A percentile compares a stretch with the other conserved stretches of the same genome.
Evolutionary conservation across 2,329 filamentous ascomycete genomes (phyloP).

Genomic region (Fusarium sp.): DNA sequence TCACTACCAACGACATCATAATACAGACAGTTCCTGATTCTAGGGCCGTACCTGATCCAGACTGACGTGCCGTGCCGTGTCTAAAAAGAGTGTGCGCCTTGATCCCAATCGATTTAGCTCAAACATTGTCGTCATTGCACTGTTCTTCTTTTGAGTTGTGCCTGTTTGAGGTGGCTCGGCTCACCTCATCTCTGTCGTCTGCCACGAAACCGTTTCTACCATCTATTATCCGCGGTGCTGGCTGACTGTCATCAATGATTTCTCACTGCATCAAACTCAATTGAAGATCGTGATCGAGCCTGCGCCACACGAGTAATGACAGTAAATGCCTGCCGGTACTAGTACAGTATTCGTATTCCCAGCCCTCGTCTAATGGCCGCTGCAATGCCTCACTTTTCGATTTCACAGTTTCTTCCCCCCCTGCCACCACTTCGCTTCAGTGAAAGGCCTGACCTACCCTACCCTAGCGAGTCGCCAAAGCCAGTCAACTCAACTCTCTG

Average conservation of each 20-base stretch:
- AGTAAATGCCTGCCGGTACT: slow-evolving; percentile 12
- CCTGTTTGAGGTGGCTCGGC: slow-evolving; percentile 17
- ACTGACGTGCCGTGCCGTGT: slow-evolving; percentile 31
- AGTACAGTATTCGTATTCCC: slow-evolving; percentile 18
- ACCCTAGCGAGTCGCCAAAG: background rate
- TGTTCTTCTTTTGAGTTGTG: slow-evolving; percentile 5
- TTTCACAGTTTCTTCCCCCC: slow-evolving; percentile 17
- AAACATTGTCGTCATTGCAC: slow-evolving; percentile 28
- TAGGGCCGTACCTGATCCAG: slow-evolving; percentile 11
- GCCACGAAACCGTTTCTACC: slow-evolving; percentile 2
- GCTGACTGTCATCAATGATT: background rate
- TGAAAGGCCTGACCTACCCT: slow-evolving; percentile 17
- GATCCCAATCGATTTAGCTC: slow-evolving; percentile 32
- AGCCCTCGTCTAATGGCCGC: slow-evolving; percentile 16
- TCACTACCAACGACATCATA: background rate
- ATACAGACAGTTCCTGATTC: background rate
- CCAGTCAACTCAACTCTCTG: slow-evolving; percentile 18
- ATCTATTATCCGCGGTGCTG: slow-evolving; percentile 10
- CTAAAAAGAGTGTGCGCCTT: slow-evolving; percentile 18
- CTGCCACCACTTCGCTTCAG: slow-evolving; percentile 30
- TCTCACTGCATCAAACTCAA: slow-evolving; percentile 14
- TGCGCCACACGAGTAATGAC: slow-evolving; percentile 28
- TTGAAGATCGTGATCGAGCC: slow-evolving; percentile 16
- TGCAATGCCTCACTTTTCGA: slow-evolving; percentile 24
- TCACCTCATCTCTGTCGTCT: slow-evolving; percentile 27